These are phyloP conservation scores for Schoenoplectus tabernaemontani DNA, from an alignment of 202 grass and related monocot species.

Conservation along the genomic window DNA sequence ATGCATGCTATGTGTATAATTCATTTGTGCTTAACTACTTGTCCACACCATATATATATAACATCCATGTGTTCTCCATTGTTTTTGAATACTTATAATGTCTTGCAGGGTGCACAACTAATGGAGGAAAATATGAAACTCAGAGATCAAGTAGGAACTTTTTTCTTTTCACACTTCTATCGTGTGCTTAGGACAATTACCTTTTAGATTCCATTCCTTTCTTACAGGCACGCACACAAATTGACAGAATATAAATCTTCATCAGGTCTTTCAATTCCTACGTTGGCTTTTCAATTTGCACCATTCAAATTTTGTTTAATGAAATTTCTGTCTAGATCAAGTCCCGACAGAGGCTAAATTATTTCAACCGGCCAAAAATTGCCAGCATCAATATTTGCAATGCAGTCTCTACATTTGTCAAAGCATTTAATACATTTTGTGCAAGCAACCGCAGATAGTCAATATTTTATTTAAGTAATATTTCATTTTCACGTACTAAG, in stretches of 20 bases:
- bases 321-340: background rate
- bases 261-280: background rate
- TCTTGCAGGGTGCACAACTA: conserved; percentile 41
- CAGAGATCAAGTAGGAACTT: conserved; percentile 38
- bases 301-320: background rate
- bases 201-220: background rate
- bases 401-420: too few species aligned
- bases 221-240: background rate
- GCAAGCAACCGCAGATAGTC: too few species aligned
- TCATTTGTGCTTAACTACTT: background rate
- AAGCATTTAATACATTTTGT: background rate
- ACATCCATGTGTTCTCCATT: background rate
- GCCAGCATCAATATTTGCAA: too few species aligned
- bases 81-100: background rate
- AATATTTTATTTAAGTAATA: background rate
- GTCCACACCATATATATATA: too few species aligned
- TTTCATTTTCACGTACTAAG: background rate
- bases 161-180: background rate
- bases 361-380: background rate
- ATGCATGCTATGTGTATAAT: background rate
- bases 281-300: background rate
- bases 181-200: background rate
- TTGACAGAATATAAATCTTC: background rate
- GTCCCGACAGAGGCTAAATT: background rate
- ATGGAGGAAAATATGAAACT: conserved; percentile 53